Evolutionary conservation across 345 rosid species (phyloP), one percentile per base, ranked within the genome.

Genomic region (Brassica juncea): DNA sequence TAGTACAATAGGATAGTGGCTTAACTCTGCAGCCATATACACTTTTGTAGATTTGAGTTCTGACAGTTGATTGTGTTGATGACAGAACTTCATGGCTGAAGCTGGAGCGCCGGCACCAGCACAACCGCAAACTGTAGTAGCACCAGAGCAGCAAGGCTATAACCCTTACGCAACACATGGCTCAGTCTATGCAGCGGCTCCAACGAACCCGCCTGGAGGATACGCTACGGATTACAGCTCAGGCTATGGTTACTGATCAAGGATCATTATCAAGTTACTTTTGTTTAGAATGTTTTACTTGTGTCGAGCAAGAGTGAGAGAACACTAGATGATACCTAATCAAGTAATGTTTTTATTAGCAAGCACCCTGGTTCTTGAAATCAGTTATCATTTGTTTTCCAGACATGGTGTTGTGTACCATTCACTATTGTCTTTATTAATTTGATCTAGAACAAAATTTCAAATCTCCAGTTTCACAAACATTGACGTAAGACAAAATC

Each of bases 61-160:
- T 32, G 49, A 70, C 44, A 2, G 52, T 68, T 79, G 70, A 63
- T 60, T 57, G 10, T 60, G 28, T 25, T 71, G 25, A 9, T 66
- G 86, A 89, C 92, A 96, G 99, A 96, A 93, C 84, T 96, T 90
- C 84, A 92, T 96, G 94, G 94, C 97, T 30, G 99, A 96, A 80
- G 97, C 97, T 27, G 97, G 86, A 58, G 93, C 87, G 5, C 85
- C 89, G 2, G 64, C 88, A 35, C 97, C 88, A 77, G 42, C 85
- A 16, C 97, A 84, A 16, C 39, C 88, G 0, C 83, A 76, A 81
- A 86, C 84, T 35, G 91, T 87, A 10, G 91, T 87, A 10, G 72
- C 90, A 31, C 79, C 71, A 62, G 82, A 80, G 71, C 98, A 93
- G 75, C 99, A 91, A 86, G 94, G 90, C 8, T 95, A 93, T 82